These are phyloP conservation scores for Silene uniflora DNA, from an alignment of 148 eudicot species.

Conservation along the genomic window DNA sequence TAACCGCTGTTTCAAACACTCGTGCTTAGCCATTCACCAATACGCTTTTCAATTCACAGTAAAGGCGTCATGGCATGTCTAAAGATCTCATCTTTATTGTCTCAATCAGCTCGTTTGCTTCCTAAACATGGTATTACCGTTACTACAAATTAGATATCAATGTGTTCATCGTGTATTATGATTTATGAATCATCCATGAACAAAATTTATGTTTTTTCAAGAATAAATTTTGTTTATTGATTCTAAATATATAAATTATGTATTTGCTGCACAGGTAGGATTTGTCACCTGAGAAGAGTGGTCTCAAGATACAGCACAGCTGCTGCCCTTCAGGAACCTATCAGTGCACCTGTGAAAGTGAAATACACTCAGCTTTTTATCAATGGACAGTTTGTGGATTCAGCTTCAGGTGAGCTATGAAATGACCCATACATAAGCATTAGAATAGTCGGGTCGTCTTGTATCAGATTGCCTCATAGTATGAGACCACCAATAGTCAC, in stretches of 20 bases:
- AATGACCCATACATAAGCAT: not conserved
- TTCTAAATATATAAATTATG: not conserved
- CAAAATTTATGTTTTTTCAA: not conserved
- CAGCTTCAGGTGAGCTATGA: slow-evolving; percentile 49
- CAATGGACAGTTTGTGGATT: slow-evolving; percentile 65
- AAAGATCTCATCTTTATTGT: not conserved
- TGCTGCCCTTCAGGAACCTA: slow-evolving; percentile 46
- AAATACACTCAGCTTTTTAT: slow-evolving; percentile 55
- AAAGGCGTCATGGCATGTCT: not conserved
- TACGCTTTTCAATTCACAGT: not conserved
- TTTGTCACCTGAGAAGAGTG: slow-evolving; percentile 30
- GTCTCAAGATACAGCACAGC: slow-evolving; percentile 47
- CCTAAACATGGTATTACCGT: not conserved
- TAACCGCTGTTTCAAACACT: not conserved
- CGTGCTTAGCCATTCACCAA: not conserved
- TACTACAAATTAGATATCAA: not conserved
- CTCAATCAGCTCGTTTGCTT: not conserved
- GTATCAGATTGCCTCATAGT: not conserved
- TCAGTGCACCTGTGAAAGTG: slow-evolving; percentile 52
- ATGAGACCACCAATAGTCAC: not conserved
- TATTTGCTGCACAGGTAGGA: slow-evolving; percentile 34
- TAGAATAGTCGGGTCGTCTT: not conserved
- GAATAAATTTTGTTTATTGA: not conserved
- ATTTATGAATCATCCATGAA: not conserved
- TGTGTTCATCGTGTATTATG: not conserved